Base-by-base conservation (phyloP, 805 yeast species). In the Teunomyces funiuensis region DNA sequence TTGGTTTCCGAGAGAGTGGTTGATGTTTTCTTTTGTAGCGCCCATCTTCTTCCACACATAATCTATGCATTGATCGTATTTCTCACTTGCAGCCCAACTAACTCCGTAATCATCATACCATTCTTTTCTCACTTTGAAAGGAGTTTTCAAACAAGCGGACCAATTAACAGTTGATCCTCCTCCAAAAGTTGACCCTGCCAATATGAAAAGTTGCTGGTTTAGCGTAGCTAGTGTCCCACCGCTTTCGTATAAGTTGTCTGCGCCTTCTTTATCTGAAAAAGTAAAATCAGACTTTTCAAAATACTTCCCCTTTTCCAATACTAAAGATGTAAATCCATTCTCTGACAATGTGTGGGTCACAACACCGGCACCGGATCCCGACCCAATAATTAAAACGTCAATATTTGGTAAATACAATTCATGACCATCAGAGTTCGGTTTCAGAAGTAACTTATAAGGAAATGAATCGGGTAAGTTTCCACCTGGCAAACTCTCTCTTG, bases 111-210 rank as follows among this genome's bases (percentile, higher is more conserved):
- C 60, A 34, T 64, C 68, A 28, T 67, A 73, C 80, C 80, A 78
- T 49, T 76, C 80, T 23, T 66, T 58, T 37, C 83, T 67, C 3
- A 77, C 76, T 39, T 65, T 63, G 54, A 69, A 73, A 1, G 78
- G 77, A 0, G 82, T 73, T 28, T 63, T 66, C 41, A 78, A 50
- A 43, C 74, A 64, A 13, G 82, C 81, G 9, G 76, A 69, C 83
- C 83, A 78, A 58, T 78, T 78, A 31, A 78, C 72, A 10, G 82
- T 75, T 5, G 78, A 63, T 5, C 82, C 82, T 10, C 82, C 83
- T 5, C 83, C 83, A 41, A 78, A 72, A 0, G 77, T 74, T 2
- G 79, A 49, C 5, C 82, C 83, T 0, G 82, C 79, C 33, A 76
- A 52, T 2, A 74, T 45, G 8, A 61, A 42, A 10, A 67, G 37